Conservation (phyloP, 1,139 yeast species). For the Pichia sp. region DNA sequence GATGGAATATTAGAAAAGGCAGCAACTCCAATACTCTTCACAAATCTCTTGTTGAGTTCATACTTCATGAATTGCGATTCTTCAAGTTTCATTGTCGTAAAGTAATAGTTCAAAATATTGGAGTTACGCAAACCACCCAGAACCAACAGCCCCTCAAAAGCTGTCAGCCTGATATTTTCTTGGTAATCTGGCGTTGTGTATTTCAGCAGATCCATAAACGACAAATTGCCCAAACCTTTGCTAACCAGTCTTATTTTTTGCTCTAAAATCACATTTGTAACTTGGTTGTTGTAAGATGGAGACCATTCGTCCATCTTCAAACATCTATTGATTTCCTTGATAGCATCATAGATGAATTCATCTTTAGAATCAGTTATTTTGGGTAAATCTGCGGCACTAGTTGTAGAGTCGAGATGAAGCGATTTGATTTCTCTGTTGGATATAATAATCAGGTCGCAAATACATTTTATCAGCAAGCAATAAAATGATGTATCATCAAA, state of each 20-base stretch:
- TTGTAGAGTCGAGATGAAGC: constrained; percentile 3
- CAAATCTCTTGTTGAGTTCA: constrained; percentile 40
- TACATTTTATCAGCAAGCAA: constrained; percentile 46
- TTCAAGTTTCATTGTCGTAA: constrained; percentile 51
- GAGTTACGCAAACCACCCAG: constrained; percentile 72
- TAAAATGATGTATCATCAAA: constrained; percentile 71
- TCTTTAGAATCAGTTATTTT: constrained; percentile 21
- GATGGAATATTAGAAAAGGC: constrained; percentile 57
- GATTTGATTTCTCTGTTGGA: constrained; percentile 27
- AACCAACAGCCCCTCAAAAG: constrained; percentile 60
- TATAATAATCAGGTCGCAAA: constrained; percentile 36
- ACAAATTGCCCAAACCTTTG: constrained; percentile 44
- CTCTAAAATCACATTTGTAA: constrained; percentile 49
- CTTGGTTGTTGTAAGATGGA: constrained; percentile 58
- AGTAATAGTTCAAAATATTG: constrained; percentile 51
- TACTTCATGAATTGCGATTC: constrained; percentile 44
- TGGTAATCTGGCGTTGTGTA: constrained; percentile 45
- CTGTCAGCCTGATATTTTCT: constrained; percentile 52
- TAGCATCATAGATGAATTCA: constrained; percentile 34
- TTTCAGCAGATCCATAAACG: constrained; percentile 41
- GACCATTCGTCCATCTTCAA: constrained; percentile 82
- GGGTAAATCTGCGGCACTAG: neutral
- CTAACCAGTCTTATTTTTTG: constrained; percentile 55
- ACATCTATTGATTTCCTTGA: constrained; percentile 61
- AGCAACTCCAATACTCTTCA: constrained; percentile 52